Conservation (phyloP, 1,284 basidiomycete genomes). For the Sanghuangporus sanghuang region DNA sequence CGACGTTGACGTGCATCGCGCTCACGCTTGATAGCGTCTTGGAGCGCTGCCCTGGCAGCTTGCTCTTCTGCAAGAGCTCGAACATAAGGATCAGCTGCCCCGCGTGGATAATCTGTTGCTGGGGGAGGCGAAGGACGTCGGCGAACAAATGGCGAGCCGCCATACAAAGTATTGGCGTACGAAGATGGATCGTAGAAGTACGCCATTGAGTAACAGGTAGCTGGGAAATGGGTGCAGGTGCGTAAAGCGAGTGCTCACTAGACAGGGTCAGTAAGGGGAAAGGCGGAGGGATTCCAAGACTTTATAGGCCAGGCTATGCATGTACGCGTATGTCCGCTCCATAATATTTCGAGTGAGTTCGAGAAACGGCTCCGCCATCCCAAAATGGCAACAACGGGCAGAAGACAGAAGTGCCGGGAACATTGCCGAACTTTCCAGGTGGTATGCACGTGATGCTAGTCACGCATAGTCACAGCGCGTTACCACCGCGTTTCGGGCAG, state of each 20-base stretch:
- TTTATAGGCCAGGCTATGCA: neutral
- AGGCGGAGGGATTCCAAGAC: neutral
- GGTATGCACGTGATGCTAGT: neutral
- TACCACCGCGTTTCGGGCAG: neutral
- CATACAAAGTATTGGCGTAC: slow-evolving; percentile 11
- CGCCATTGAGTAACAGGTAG: neutral
- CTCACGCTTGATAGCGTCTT: slow-evolving; percentile 8
- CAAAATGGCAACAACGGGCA: neutral
- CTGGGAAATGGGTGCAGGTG: neutral
- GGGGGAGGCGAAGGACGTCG: slow-evolving; percentile 13
- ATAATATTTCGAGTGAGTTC: neutral
- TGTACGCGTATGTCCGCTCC: neutral
- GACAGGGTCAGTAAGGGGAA: neutral
- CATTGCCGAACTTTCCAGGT: neutral
- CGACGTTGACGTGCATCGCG: slow-evolving; percentile 11
- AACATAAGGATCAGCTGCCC: slow-evolving; percentile 8
- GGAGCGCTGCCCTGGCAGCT: slow-evolving; percentile 9
- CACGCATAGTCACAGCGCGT: neutral
- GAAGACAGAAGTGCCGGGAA: neutral
- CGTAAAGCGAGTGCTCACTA: neutral
- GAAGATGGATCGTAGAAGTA: slow-evolving; percentile 8
- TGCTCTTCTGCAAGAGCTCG: slow-evolving; percentile 17
- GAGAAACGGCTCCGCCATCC: neutral
- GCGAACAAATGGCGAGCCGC: slow-evolving; percentile 1
- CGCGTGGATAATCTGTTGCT: slow-evolving; percentile 7